These are phyloP conservation scores for Phytopythium kandeliae DNA, from an alignment of 352 stramenopile genomes.

Conservation along the genomic window DNA sequence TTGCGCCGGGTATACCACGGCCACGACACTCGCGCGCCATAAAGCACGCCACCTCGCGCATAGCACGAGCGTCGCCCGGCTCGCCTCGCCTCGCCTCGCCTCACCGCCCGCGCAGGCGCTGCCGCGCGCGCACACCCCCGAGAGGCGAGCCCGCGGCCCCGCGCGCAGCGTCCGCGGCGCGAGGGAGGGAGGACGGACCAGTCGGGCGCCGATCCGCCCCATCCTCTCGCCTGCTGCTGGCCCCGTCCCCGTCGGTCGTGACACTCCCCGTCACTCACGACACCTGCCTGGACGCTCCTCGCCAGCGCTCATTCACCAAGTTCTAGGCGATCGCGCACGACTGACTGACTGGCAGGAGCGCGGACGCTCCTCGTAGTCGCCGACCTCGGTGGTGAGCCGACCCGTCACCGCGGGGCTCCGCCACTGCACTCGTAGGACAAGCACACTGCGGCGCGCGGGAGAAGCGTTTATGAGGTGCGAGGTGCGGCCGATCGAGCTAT, in stretches of 20 bases:
- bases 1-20: too few species aligned
- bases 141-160: background rate
- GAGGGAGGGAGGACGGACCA: too few species aligned
- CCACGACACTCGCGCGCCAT: too few species aligned
- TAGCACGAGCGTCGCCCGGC: background rate
- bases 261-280: too few species aligned
- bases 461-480: conserved; percentile 4
- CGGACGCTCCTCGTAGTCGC: background rate
- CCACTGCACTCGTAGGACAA: too few species aligned
- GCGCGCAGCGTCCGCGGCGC: background rate
- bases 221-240: background rate
- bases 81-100: too few species aligned
- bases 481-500: conserved; percentile 1
- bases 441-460: too few species aligned
- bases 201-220: background rate
- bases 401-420: background rate
- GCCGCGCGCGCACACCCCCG: too few species aligned
- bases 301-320: conserved; percentile 1
- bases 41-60: background rate
- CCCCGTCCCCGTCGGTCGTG: too few species aligned
- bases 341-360: background rate
- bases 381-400: background rate
- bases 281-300: too few species aligned
- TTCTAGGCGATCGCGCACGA: conserved; percentile 1
- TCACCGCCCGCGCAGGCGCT: background rate